phyloP scores from a whole-genome alignment of 108 stramenopile species.

The Mediolabrus comicus region DNA sequence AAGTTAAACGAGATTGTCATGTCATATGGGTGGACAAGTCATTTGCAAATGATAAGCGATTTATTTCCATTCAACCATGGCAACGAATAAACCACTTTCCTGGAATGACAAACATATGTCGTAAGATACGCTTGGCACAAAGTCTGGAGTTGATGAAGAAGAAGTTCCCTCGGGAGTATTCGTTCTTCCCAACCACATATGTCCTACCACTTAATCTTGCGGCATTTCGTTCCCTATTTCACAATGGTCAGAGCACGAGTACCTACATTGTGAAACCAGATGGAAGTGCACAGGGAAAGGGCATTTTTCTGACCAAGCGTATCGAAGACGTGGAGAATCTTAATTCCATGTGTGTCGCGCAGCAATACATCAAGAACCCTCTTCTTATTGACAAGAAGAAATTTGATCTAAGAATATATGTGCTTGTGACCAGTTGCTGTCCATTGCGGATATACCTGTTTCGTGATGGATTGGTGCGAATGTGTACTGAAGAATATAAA shows the following conservation, averaged over 20 bases:
- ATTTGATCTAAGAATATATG: constrained; percentile 87
- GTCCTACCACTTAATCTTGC: constrained; percentile 59
- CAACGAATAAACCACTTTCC: constrained; percentile 85
- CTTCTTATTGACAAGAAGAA: constrained; percentile 83
- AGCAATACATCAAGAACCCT: constrained; percentile 76
- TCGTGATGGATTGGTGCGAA: constrained; percentile 64
- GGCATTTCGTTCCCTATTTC: constrained; percentile 59
- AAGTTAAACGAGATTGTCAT: constrained; percentile 52
- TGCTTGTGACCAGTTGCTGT: constrained; percentile 67
- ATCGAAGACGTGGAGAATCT: constrained; percentile 53
- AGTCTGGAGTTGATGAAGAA: constrained; percentile 75
- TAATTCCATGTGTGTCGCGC: constrained; percentile 62
- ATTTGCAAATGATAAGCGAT: constrained; percentile 58
- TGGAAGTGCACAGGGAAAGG: constrained; percentile 77
- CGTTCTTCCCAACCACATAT: constrained; percentile 78
- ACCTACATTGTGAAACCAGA: constrained; percentile 85
- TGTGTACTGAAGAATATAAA: constrained; percentile 77
- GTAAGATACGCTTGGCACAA: constrained; percentile 76
- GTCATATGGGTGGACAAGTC: constrained; percentile 76
- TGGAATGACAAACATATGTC: constrained; percentile 80
- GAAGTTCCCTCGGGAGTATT: constrained; percentile 68
- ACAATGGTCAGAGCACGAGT: constrained; percentile 51
- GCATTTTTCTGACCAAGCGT: constrained; percentile 67
- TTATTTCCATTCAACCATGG: constrained; percentile 64
- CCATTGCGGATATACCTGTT: constrained; percentile 80